Evolutionary conservation across 2,329 filamentous ascomycete species (phyloP).

Genomic region (Fusarium protoensiforme): DNA sequence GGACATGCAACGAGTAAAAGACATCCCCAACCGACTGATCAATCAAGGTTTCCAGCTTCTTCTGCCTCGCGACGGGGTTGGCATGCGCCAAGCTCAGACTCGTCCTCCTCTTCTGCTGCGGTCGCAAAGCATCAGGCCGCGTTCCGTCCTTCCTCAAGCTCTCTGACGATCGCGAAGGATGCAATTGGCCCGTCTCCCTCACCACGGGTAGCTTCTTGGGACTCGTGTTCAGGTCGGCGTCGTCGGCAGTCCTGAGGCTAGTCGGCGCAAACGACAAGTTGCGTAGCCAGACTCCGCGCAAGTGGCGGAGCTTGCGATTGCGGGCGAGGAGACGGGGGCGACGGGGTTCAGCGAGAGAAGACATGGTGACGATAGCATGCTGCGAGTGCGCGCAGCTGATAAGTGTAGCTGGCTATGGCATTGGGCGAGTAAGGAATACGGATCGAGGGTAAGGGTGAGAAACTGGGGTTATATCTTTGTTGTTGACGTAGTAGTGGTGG

Average conservation of each 20-base stretch:
- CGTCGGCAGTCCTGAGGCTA: slow-evolving; percentile 78
- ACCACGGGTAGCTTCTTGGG: slow-evolving; percentile 72
- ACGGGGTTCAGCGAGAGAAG: slow-evolving; percentile 51
- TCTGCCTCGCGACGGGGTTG: slow-evolving; percentile 69
- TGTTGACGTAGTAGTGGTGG: not conserved
- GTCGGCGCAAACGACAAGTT: slow-evolving; percentile 78
- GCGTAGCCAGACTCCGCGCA: slow-evolving; percentile 86
- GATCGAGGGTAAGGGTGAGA: not conserved
- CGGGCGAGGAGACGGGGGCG: slow-evolving; percentile 69
- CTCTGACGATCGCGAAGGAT: slow-evolving; percentile 67
- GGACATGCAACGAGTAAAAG: slow-evolving; percentile 86
- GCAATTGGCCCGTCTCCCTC: slow-evolving; percentile 59
- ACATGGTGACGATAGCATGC: slow-evolving; percentile 45
- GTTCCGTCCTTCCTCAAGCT: slow-evolving; percentile 53
- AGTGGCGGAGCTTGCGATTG: slow-evolving; percentile 89
- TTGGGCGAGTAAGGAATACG: slow-evolving; percentile 12
- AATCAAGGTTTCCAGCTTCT: slow-evolving; percentile 78
- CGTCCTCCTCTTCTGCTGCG: slow-evolving; percentile 53
- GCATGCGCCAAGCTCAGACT: slow-evolving; percentile 62
- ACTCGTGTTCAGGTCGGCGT: slow-evolving; percentile 77
- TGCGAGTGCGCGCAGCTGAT: slow-evolving; percentile 31
- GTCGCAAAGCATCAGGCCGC: slow-evolving; percentile 52
- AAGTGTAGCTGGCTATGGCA: slow-evolving; percentile 25
- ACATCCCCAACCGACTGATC: slow-evolving; percentile 82
- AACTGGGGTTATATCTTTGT: not conserved